These are phyloP conservation scores for Mycosarcoma maydis DNA, from an alignment of 1,284 basidiomycete genomes.

Conservation along the genomic window DNA sequence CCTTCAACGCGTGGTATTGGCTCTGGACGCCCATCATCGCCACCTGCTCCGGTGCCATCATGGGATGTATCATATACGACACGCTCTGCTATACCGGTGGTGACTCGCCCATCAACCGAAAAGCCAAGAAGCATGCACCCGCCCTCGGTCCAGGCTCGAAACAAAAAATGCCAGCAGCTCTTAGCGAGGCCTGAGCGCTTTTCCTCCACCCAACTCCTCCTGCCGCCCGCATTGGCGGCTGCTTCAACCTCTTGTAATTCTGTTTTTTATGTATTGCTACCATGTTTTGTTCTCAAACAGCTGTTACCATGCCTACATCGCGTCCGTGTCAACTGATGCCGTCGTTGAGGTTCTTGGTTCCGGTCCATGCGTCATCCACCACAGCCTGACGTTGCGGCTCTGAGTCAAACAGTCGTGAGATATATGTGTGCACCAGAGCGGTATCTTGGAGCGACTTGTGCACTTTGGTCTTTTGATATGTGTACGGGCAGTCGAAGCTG, in stretches of 20 bases:
- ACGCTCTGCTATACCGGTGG: conserved; percentile 66
- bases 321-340: neutral
- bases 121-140: conserved; percentile 4
- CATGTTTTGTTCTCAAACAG: too few species aligned
- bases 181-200: conserved; percentile 31
- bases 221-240: neutral
- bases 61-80: conserved; percentile 67
- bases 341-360: neutral
- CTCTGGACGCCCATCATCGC: conserved; percentile 74
- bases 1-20: conserved; percentile 77
- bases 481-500: conserved; percentile 58
- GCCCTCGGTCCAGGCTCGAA: conserved; percentile 21
- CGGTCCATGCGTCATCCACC: conserved; percentile 21
- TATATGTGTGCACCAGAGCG: conserved; percentile 9
- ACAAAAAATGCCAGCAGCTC: conserved; percentile 43
- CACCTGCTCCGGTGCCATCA: conserved; percentile 62
- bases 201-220: too few species aligned
- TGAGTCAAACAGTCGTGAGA: conserved; percentile 14
- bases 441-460: conserved; percentile 23
- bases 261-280: too few species aligned
- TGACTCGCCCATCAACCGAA: conserved; percentile 62
- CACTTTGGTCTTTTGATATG: conserved; percentile 48
- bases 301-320: too few species aligned
- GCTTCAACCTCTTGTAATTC: neutral
- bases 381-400: conserved; percentile 10